A percentile compares a stretch with the other conserved stretches of the same genome.
phyloP scores from a whole-genome alignment of 169 alveolate genomes.

The Toxoplasma gondii region DNA sequence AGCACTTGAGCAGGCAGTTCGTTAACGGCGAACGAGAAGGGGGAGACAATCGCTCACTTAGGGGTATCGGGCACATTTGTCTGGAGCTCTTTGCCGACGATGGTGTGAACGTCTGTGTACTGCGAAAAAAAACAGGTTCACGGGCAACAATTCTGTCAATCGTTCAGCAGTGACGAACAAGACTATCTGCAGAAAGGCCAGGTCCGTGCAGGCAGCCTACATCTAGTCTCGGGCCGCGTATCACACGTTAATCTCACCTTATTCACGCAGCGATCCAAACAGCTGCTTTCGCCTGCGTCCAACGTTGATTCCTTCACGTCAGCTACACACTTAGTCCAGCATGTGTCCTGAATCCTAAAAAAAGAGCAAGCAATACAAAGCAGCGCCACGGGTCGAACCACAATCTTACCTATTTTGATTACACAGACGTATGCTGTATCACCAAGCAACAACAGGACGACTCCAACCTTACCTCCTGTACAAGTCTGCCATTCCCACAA shows the following conservation, averaged over 20 bases:
- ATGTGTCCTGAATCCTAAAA: conserved; percentile 61
- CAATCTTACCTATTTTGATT: too few relatives aligned
- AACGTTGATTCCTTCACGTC: conserved; percentile 49
- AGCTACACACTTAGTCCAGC: conserved; percentile 70
- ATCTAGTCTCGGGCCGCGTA: too few relatives aligned
- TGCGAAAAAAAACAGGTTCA: neutral
- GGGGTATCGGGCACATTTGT: neutral
- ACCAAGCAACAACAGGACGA: neutral
- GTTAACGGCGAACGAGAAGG: neutral
- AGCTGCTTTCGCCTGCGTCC: conserved; percentile 68
- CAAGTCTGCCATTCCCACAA: conserved; percentile 70
- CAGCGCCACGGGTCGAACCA: neutral
- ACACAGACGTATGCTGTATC: neutral
- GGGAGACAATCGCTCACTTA: neutral
- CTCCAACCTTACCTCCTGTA: conserved; percentile 58
- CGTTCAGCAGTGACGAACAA: neutral
- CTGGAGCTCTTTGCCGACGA: conserved; percentile 64
- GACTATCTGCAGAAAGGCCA: neutral
- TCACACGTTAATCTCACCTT: conserved; percentile 36
- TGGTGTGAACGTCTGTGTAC: conserved; percentile 68
- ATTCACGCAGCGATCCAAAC: conserved; percentile 61
- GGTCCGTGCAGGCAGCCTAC: too few relatives aligned
- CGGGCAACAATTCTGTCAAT: neutral
- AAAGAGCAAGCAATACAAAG: neutral
- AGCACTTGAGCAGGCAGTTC: neutral